Percentiles rank a stretch among this genome's conserved stretches.
phyloP scores from a whole-genome alignment of 1,139 yeast genomes.

The Meyerozyma sp. region DNA sequence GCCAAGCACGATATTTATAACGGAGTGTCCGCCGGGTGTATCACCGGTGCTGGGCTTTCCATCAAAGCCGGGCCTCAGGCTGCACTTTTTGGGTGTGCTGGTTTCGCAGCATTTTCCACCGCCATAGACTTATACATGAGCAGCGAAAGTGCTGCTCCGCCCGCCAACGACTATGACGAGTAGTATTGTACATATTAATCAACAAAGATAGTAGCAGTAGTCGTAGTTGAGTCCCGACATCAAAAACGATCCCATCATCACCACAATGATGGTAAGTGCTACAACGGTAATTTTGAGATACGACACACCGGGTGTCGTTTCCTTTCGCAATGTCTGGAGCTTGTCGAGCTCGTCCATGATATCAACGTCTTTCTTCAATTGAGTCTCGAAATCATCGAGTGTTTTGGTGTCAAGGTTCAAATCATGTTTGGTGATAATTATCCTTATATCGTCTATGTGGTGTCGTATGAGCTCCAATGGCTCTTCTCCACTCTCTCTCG shows the following conservation, averaged over 20 bases:
- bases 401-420: not conserved
- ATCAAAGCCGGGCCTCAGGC: slow-evolving; percentile 92
- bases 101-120: slow-evolving; percentile 93
- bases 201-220: slow-evolving; percentile 13
- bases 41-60: slow-evolving; percentile 90
- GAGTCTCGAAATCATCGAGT: not conserved
- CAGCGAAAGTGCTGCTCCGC: slow-evolving; percentile 82
- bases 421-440: not conserved
- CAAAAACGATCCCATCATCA: slow-evolving; percentile 6
- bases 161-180: slow-evolving; percentile 83
- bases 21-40: slow-evolving; percentile 90
- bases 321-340: not conserved
- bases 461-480: not conserved
- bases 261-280: slow-evolving; percentile 1
- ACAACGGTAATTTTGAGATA: not conserved
- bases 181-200: slow-evolving; percentile 18
- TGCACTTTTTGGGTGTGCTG: slow-evolving; percentile 89
- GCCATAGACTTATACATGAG: slow-evolving; percentile 90
- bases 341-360: slow-evolving; percentile 2
- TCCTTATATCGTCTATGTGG: not conserved
- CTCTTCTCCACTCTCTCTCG: not conserved
- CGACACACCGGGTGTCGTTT: not conserved
- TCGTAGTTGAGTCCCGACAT: slow-evolving; percentile 8
- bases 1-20: slow-evolving; percentile 93
- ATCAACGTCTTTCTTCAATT: not conserved